Conservation (phyloP, 306 rosid genomes). For the Canavalia ensiformis region DNA sequence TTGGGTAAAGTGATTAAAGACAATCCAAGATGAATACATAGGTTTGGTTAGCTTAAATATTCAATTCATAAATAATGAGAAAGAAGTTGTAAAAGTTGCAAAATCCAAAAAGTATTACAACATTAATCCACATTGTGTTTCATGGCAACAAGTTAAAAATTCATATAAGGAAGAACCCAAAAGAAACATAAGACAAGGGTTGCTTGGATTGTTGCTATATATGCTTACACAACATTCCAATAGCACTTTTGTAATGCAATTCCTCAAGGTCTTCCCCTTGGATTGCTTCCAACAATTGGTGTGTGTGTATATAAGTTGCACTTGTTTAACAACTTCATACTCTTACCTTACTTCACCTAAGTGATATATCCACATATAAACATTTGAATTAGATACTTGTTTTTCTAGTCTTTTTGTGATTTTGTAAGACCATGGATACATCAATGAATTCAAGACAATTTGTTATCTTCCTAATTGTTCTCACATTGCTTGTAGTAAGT, state of each 20-base stretch:
- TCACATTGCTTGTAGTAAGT: constrained; percentile 19
- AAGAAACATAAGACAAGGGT: constrained; percentile 23
- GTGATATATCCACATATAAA: background rate
- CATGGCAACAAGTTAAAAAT: background rate
- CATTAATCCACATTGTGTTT: background rate
- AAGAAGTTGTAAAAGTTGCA: background rate
- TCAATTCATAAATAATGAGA: no score
- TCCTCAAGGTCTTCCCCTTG: no score
- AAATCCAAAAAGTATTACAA: background rate
- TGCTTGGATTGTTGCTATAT: constrained; percentile 4
- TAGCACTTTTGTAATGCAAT: no score
- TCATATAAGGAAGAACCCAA: background rate
- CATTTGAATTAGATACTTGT: constrained; percentile 3
- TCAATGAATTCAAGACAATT: constrained; percentile 4
- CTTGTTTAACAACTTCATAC: background rate
- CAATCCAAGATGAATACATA: constrained; percentile 19
- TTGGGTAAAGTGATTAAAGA: background rate
- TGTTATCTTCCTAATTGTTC: constrained; percentile 33
- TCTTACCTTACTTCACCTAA: background rate
- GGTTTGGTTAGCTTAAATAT: background rate
- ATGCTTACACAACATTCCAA: no score
- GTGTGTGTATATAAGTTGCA: background rate
- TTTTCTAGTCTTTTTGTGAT: constrained; percentile 19
- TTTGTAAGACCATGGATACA: constrained; percentile 28
- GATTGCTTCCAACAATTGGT: no score